Evolutionary conservation across 352 stramenopile genomes (phyloP), one percentile per base, ranked within the genome.

Genomic region (Pythium pectinolyticum): DNA sequence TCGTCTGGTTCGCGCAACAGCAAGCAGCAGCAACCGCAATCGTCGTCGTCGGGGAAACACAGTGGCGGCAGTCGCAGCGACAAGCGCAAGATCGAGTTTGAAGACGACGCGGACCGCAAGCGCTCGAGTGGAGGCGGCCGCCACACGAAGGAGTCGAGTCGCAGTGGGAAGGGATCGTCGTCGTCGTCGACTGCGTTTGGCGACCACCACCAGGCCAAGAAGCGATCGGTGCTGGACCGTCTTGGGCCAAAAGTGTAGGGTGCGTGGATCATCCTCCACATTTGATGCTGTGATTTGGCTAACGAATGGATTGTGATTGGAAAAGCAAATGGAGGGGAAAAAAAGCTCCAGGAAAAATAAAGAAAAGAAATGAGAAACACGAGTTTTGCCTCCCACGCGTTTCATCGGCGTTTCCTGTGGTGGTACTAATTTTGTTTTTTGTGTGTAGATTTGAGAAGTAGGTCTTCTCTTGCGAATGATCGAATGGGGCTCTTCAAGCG

Each of bases 201-300:
- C 28, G 82, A 90, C 19, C 79, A 86, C 30, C 80, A 90, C 24
- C 82, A 86, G 35, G 50, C 73, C 48, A 95, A 95, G 74, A 95
- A 95, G 74, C 72, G 78, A 17, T 95, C 86, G 1, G 86, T 95
- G 25, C 71, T 95, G 17, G 86, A 95, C 43, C 82, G 86, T 20
- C 78, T 95, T 41, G 86, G 86, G 2, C 86, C 86, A n/a, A 83
- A 82, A 12, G 28, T 93, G 30, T 90, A 78, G n/a, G n/a, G n/a
- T n/a, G n/a, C n/a, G n/a, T n/a, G n/a, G n/a, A n/a, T n/a, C n/a
- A n/a, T n/a, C n/a, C n/a, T n/a, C n/a, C n/a, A n/a, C n/a, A n/a
- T n/a, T n/a, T n/a, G n/a, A n/a, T n/a, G n/a, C n/a, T n/a, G n/a
- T n/a, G n/a, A n/a, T n/a, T n/a, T n/a, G n/a, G n/a, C n/a, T n/a